Evolutionary conservation across 2,329 filamentous ascomycete species (phyloP).

Genomic region (Phoma sp.): DNA sequence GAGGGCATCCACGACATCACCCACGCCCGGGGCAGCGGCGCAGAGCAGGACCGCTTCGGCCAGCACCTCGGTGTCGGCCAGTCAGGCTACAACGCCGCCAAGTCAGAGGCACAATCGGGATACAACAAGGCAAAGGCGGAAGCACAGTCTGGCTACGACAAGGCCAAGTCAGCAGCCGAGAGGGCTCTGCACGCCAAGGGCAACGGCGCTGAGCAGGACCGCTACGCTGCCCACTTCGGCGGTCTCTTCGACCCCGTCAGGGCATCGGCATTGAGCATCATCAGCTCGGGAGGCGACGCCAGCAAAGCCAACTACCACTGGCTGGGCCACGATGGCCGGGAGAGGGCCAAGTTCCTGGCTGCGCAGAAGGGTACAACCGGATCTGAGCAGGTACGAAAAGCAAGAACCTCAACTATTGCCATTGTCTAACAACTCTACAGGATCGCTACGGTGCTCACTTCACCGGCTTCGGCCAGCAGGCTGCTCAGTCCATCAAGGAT

Average conservation of each 20-base stretch:
- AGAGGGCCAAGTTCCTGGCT: slow-evolving; percentile 38
- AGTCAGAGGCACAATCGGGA: slow-evolving; percentile 25
- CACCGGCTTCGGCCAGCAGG: slow-evolving; percentile 26
- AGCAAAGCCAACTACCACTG: slow-evolving; percentile 37
- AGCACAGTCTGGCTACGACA: slow-evolving; percentile 19
- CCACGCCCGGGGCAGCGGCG: slow-evolving; percentile 33
- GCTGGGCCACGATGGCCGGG: slow-evolving; percentile 41
- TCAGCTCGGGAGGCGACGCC: slow-evolving; percentile 28
- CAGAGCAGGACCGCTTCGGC: slow-evolving; percentile 43
- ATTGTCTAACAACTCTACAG: slow-evolving; percentile 16
- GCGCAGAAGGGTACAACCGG: slow-evolving; percentile 34
- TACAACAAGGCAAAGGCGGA: slow-evolving; percentile 25
- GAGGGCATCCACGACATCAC: slow-evolving; percentile 29
- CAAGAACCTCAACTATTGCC: background rate
- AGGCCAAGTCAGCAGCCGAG: slow-evolving; percentile 29
- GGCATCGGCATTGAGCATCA: slow-evolving; percentile 31
- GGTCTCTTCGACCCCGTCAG: slow-evolving; percentile 35
- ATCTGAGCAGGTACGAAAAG: slow-evolving; percentile 41
- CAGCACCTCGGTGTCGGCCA: slow-evolving; percentile 33
- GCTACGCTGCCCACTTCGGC: slow-evolving; percentile 41
- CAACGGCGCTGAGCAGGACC: slow-evolving; percentile 41
- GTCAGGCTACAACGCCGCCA: slow-evolving; percentile 23
- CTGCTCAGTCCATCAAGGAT: slow-evolving; percentile 37
- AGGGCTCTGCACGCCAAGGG: slow-evolving; percentile 26
- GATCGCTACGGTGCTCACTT: slow-evolving; percentile 42